phyloP scores from a whole-genome alignment of 805 yeast genomes.

The Suhomyces sp. region DNA sequence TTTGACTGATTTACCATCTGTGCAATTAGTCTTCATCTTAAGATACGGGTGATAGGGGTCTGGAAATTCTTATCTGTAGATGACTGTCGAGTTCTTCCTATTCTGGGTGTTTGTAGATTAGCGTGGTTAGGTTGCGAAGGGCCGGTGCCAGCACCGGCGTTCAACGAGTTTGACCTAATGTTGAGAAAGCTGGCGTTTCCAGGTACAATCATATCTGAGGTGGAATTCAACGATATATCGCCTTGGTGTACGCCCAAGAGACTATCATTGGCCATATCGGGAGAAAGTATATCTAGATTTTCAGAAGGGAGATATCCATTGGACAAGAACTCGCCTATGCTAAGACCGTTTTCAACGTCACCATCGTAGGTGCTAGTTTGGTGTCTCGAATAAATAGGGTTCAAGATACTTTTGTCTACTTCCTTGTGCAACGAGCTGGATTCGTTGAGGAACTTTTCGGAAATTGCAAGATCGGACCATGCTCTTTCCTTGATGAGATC shows the following conservation, averaged over 20 bases:
- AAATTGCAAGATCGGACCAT: conserved; percentile 35
- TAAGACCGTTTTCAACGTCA: conserved; percentile 14
- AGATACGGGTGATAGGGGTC: conserved; percentile 40
- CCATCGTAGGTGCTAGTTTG: conserved; percentile 12
- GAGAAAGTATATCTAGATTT: conserved; percentile 12
- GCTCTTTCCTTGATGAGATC: conserved; percentile 25
- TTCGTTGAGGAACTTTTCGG: conserved; percentile 25
- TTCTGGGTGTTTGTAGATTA: conserved; percentile 37
- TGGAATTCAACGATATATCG: conserved; percentile 33
- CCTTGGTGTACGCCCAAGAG: conserved; percentile 25
- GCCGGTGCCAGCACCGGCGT: conserved; percentile 5
- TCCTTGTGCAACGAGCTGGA: conserved; percentile 14
- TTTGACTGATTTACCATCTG: background rate
- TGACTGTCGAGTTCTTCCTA: conserved; percentile 36
- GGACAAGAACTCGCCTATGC: conserved; percentile 32
- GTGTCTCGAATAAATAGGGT: conserved; percentile 21
- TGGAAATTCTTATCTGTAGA: conserved; percentile 39
- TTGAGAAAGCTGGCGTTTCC: conserved; percentile 26
- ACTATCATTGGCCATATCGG: conserved; percentile 24
- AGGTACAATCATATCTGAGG: conserved; percentile 23
- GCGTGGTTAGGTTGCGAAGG: conserved; percentile 8
- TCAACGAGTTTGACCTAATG: conserved; percentile 15
- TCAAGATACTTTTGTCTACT: conserved; percentile 32
- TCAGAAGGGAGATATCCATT: conserved; percentile 23
- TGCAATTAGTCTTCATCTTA: conserved; percentile 18